Conservation (phyloP, 192 early-diverging fungal genomes). For the Borealophlyctis nickersoniae region DNA sequence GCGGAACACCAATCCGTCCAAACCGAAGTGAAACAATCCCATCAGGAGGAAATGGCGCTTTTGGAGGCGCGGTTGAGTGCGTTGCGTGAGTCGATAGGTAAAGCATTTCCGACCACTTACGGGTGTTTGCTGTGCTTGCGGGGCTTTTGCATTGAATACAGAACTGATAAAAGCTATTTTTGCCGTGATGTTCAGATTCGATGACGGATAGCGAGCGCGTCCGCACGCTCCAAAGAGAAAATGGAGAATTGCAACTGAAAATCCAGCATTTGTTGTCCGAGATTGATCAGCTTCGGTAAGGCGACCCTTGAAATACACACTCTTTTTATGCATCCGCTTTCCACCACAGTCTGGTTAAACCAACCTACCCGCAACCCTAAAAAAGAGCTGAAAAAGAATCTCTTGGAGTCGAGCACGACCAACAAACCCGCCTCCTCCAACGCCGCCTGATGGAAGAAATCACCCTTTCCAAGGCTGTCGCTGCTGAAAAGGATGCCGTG, state of each 20-base stretch:
- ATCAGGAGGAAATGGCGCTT: slow-evolving; percentile 28
- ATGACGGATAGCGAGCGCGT: slow-evolving; percentile 21
- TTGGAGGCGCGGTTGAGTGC: slow-evolving; percentile 21
- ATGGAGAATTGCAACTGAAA: slow-evolving; percentile 34
- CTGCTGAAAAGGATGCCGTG: slow-evolving; percentile 37
- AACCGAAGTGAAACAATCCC: slow-evolving; percentile 17
- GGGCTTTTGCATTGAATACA: too few relatives aligned
- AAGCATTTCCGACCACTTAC: background rate
- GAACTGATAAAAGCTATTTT: background rate
- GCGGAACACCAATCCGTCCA: background rate
- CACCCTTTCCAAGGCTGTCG: slow-evolving; percentile 26
- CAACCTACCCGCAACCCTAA: too few relatives aligned
- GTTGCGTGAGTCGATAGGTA: slow-evolving; percentile 20
- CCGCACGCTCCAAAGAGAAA: slow-evolving; percentile 33
- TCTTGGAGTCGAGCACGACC: slow-evolving; percentile 27
- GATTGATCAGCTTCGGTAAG: slow-evolving; percentile 37
- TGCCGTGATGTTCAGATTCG: slow-evolving; percentile 14
- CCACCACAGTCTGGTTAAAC: too few relatives aligned
- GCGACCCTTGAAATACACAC: background rate
- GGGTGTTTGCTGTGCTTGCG: too few relatives aligned
- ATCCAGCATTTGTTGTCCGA: slow-evolving; percentile 30
- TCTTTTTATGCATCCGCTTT: too few relatives aligned
- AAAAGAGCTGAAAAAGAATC: slow-evolving; percentile 43
- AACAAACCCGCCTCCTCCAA: slow-evolving; percentile 27
- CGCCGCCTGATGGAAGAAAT: slow-evolving; percentile 31